Conservation (phyloP, 331 rosid genomes). For the Malus hybrid region DNA sequence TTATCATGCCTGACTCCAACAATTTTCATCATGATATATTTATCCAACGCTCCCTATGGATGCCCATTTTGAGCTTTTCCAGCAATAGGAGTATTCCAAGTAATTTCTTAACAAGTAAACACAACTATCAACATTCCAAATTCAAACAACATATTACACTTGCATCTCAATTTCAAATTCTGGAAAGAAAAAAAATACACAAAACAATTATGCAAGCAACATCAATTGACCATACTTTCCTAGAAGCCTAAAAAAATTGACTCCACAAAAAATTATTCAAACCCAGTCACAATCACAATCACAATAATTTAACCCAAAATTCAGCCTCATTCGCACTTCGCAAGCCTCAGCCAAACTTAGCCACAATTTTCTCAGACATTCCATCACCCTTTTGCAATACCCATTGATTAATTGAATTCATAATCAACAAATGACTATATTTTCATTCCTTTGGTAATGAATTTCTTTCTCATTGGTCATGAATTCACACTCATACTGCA, state of each 20-base stretch:
- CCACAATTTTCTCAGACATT: constrained; percentile 58
- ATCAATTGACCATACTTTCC: too few relatives aligned
- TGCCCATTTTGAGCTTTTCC: constrained; percentile 68
- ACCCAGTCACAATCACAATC: background rate
- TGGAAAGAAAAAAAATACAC: too few relatives aligned
- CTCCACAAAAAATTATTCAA: constrained; percentile 22
- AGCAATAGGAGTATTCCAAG: constrained; percentile 84
- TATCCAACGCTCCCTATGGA: constrained; percentile 47
- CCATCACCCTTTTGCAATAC: constrained; percentile 41
- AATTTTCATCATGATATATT: constrained; percentile 58
- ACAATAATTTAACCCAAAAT: too few relatives aligned
- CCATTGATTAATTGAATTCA: constrained; percentile 36
- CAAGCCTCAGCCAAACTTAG: background rate
- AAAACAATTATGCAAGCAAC: too few relatives aligned
- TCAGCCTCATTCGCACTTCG: constrained; percentile 57
- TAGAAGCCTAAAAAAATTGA: too few relatives aligned
- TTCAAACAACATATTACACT: background rate
- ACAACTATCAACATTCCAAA: constrained; percentile 31
- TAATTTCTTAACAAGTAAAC: constrained; percentile 12
- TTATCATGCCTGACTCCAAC: constrained; percentile 62
- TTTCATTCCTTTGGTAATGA: too few relatives aligned
- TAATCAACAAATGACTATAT: too few relatives aligned
- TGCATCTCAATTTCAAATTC: too few relatives aligned
- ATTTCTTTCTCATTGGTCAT: background rate
- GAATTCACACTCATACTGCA: background rate